A percentile compares a stretch with the other conserved stretches of the same genome.
Evolutionary conservation across 768 basidiomycete species (phyloP).

Genomic region (Termitomyces sp.): DNA sequence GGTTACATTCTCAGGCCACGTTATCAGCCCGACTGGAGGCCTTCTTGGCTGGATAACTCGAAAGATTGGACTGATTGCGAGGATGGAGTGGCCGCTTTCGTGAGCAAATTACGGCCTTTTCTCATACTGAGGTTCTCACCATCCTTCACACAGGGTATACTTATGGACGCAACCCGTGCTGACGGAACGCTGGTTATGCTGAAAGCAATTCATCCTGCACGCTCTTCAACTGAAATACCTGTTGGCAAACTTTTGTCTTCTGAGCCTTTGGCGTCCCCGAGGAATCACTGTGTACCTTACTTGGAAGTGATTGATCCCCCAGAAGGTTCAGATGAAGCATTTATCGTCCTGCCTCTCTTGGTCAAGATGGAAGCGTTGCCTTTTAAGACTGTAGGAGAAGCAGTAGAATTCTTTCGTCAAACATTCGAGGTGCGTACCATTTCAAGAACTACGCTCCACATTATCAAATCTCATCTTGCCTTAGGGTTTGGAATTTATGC

Average conservation of each 20-base stretch:
- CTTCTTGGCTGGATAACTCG: conserved; percentile 1
- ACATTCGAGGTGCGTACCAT: conserved; percentile 19
- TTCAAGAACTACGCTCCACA: conserved; percentile 5
- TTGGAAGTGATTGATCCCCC: conserved; percentile 14
- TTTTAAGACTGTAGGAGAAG: conserved; percentile 1
- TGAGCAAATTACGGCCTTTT: neutral
- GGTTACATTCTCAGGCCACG: conserved; percentile 7
- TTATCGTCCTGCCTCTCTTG: conserved; percentile 2
- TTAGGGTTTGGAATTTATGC: conserved; percentile 33
- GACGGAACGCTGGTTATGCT: neutral
- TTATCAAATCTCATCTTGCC: neutral
- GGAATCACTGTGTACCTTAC: conserved; percentile 31
- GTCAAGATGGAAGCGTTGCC: neutral
- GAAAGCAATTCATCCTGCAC: neutral
- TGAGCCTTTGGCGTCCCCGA: conserved; percentile 2
- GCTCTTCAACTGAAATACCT: neutral
- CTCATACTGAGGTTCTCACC: too few species aligned
- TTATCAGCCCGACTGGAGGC: conserved; percentile 5
- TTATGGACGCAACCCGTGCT: neutral
- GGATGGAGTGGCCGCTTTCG: neutral
- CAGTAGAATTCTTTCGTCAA: neutral
- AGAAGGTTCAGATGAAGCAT: conserved; percentile 10
- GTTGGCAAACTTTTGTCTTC: neutral
- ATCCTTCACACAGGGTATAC: neutral
- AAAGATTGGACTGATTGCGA: neutral